These are phyloP conservation scores for Aspergillus phoenicis DNA, from an alignment of 2,329 filamentous ascomycete genomes.

Conservation along the genomic window DNA sequence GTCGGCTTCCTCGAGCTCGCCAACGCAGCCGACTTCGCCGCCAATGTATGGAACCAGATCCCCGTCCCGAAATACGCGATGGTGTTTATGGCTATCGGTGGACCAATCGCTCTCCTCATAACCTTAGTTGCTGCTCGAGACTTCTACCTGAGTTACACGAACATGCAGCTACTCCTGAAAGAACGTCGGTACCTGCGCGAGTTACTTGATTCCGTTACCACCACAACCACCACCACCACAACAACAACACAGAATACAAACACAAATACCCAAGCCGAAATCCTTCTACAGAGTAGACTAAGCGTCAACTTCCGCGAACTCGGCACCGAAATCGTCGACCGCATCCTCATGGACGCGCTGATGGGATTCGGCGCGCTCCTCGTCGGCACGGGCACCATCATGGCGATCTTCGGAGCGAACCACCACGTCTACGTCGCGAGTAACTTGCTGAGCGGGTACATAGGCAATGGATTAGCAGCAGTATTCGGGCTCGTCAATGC, in stretches of 20 bases:
- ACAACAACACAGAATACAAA: not conserved
- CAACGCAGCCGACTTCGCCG: slow-evolving; percentile 60
- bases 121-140: slow-evolving; percentile 53
- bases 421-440: slow-evolving; percentile 47
- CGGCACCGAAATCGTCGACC: slow-evolving; percentile 55
- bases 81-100: slow-evolving; percentile 56
- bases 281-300: slow-evolving; percentile 43
- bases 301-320: slow-evolving; percentile 54
- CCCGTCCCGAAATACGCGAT: slow-evolving; percentile 54
- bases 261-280: slow-evolving; percentile 11
- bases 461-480: slow-evolving; percentile 56
- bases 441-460: slow-evolving; percentile 59
- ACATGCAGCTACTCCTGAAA: slow-evolving; percentile 49
- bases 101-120: slow-evolving; percentile 49
- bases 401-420: slow-evolving; percentile 57
- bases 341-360: slow-evolving; percentile 54
- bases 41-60: slow-evolving; percentile 59
- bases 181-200: slow-evolving; percentile 43
- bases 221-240: slow-evolving; percentile 11
- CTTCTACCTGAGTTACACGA: slow-evolving; percentile 47
- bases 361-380: slow-evolving; percentile 55
- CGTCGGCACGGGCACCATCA: slow-evolving; percentile 55
- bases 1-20: slow-evolving; percentile 59
- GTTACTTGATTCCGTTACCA: slow-evolving; percentile 18
- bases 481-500: slow-evolving; percentile 54